Percentiles rank a stretch among this genome's conserved stretches.
phyloP scores from a whole-genome alignment of 1,139 yeast genomes.

The Yamadazyma oceani region DNA sequence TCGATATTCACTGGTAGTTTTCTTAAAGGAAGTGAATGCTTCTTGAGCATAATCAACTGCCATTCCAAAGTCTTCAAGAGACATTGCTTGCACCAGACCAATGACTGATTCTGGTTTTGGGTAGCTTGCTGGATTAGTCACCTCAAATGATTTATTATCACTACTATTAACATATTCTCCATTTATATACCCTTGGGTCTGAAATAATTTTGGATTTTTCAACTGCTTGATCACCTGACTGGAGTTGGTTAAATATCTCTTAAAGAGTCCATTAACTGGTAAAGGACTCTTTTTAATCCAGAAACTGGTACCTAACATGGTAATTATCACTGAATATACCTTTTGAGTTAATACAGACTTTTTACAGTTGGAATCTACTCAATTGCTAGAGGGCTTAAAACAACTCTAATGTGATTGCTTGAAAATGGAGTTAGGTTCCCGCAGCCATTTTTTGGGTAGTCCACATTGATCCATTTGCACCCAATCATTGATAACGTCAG shows the following conservation, averaged over 20 bases:
- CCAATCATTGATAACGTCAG: too few relatives aligned
- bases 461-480: too few relatives aligned
- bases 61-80: slow-evolving; percentile 30
- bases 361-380: too few relatives aligned
- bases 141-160: slow-evolving; percentile 31
- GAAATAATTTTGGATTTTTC: slow-evolving; percentile 15
- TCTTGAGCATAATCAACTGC: slow-evolving; percentile 41
- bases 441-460: too few relatives aligned
- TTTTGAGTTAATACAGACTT: too few relatives aligned
- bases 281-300: too few relatives aligned
- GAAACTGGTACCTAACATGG: too few relatives aligned
- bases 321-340: too few relatives aligned
- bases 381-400: too few relatives aligned
- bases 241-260: slow-evolving; percentile 9
- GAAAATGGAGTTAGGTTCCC: too few relatives aligned
- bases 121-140: slow-evolving; percentile 45
- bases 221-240: slow-evolving; percentile 8
- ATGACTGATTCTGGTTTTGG: slow-evolving; percentile 31
- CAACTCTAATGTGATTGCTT: too few relatives aligned
- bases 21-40: slow-evolving; percentile 37
- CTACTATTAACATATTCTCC: slow-evolving; percentile 42
- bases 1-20: slow-evolving; percentile 40
- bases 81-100: slow-evolving; percentile 40
- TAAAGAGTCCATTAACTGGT: too few relatives aligned
- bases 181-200: slow-evolving; percentile 42